phyloP scores from a whole-genome alignment of 371 early-diverging fungal species.

The Mucor circinelloides region DNA sequence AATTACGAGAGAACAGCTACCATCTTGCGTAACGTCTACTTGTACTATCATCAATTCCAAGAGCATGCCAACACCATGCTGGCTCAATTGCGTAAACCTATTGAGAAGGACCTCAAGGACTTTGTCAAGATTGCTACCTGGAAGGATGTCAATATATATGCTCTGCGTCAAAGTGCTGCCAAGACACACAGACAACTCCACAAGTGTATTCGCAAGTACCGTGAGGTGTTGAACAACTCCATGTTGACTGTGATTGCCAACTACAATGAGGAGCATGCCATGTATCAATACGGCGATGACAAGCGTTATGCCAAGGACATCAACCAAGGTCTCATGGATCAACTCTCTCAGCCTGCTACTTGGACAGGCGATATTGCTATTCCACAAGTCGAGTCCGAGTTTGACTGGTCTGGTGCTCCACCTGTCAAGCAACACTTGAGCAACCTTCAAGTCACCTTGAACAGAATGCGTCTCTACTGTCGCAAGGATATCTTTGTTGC shows the following conservation, averaged over 20 bases:
- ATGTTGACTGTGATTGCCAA: slow-evolving; percentile 75
- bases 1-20: slow-evolving; percentile 35
- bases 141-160: slow-evolving; percentile 97
- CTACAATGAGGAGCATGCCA: slow-evolving; percentile 59
- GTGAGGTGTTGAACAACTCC: slow-evolving; percentile 73
- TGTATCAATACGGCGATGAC: slow-evolving; percentile 57
- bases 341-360: slow-evolving; percentile 31
- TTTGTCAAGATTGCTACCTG: slow-evolving; percentile 95
- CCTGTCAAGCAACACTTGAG: slow-evolving; percentile 39
- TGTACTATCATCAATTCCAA: slow-evolving; percentile 83
- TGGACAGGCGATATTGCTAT: slow-evolving; percentile 33
- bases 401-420: slow-evolving; percentile 20
- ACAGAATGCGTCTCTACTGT: slow-evolving; percentile 36
- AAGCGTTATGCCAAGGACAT: slow-evolving; percentile 44
- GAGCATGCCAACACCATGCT: slow-evolving; percentile 58
- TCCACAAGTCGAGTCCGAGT: slow-evolving; percentile 1
- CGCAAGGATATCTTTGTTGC: slow-evolving; percentile 35
- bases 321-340: slow-evolving; percentile 35
- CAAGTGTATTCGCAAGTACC: slow-evolving; percentile 89
- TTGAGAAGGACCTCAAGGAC: slow-evolving; percentile 88
- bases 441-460: slow-evolving; percentile 39
- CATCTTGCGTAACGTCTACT: slow-evolving; percentile 59
- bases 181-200: slow-evolving; percentile 89
- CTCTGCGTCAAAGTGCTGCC: slow-evolving; percentile 87
- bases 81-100: slow-evolving; percentile 66